phyloP scores from a whole-genome alignment of 495 filamentous ascomycete species.

The Xylaria flabelliformis region DNA sequence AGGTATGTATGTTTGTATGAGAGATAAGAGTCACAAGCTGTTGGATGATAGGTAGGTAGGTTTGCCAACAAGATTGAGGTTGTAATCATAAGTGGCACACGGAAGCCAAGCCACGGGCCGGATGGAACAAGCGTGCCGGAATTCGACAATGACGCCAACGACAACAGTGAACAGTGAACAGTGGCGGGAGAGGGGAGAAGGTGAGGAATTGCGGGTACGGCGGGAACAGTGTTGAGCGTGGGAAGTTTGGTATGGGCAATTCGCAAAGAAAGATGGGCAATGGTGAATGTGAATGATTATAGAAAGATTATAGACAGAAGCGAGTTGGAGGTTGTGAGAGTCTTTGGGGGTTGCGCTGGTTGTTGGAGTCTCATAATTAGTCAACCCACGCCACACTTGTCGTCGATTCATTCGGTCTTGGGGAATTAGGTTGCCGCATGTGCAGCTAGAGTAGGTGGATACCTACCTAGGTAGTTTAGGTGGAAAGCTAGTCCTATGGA shows the following conservation, averaged over 20 bases:
- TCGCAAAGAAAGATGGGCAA: constrained; percentile 8
- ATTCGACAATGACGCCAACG: neutral
- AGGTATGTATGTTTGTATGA: neutral
- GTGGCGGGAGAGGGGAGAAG: constrained; percentile 1
- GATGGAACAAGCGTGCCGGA: neutral
- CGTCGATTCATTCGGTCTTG: constrained; percentile 20
- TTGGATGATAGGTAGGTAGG: neutral
- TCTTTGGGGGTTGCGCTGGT: constrained; percentile 3
- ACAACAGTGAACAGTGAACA: neutral
- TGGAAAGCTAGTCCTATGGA: neutral
- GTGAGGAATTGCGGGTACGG: neutral
- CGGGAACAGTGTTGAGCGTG: neutral
- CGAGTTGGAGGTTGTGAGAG: constrained; percentile 7
- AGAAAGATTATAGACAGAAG: neutral
- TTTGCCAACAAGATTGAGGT: neutral
- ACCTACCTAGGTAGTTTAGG: too few species aligned
- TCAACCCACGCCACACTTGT: constrained; percentile 25
- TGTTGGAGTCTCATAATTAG: constrained; percentile 9
- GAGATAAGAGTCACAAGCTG: neutral
- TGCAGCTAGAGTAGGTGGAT: neutral
- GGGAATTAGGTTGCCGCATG: neutral
- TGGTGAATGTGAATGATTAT: neutral
- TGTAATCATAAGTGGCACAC: neutral
- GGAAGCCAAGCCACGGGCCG: constrained; percentile 7
- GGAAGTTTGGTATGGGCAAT: neutral